Evolutionary conservation across 1,284 basidiomycete species (phyloP).

Genomic region (Rhodotorula sp.): DNA sequence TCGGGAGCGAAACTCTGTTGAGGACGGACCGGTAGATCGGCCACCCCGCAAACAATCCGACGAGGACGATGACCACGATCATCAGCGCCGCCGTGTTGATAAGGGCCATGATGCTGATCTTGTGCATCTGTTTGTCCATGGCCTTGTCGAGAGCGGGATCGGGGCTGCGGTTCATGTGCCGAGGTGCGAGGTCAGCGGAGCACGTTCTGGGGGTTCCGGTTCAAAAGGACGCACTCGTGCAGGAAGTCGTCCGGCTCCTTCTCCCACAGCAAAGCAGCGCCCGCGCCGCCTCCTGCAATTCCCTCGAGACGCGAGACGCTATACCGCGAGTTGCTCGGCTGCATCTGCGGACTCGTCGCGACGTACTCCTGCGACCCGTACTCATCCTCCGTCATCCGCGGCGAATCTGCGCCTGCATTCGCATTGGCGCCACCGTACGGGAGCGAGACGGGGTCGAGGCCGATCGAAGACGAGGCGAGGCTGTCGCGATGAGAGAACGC

Average conservation of each 20-base stretch:
- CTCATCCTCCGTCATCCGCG: slow-evolving; percentile 23
- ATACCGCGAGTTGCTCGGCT: slow-evolving; percentile 20
- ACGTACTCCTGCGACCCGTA: slow-evolving; percentile 4
- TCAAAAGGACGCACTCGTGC: slow-evolving; percentile 19
- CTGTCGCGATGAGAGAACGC: slow-evolving; percentile 33
- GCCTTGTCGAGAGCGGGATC: slow-evolving; percentile 39
- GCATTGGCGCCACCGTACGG: slow-evolving; percentile 4
- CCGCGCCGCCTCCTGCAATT: slow-evolving; percentile 20
- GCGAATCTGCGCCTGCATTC: slow-evolving; percentile 4
- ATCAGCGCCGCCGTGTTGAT: slow-evolving; percentile 32
- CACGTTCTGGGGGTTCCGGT: too few species aligned
- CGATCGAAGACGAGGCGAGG: slow-evolving; percentile 35
- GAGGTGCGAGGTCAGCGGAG: background rate
- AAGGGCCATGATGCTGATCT: slow-evolving; percentile 25
- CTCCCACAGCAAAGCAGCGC: slow-evolving; percentile 39
- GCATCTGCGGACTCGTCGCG: background rate
- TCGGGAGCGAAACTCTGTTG: background rate
- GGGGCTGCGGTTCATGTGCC: background rate
- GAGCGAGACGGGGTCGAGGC: slow-evolving; percentile 25
- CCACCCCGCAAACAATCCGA: slow-evolving; percentile 37
- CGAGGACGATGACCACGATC: slow-evolving; percentile 41
- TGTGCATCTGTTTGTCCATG: slow-evolving; percentile 35
- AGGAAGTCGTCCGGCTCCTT: slow-evolving; percentile 44
- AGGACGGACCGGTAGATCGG: slow-evolving; percentile 34
- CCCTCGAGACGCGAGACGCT: slow-evolving; percentile 27